Percentiles rank a stretch among this genome's conserved stretches.
Evolutionary conservation across 2,329 filamentous ascomycete genomes (phyloP).

Genomic region (Pseudogymnoascus sp.): DNA sequence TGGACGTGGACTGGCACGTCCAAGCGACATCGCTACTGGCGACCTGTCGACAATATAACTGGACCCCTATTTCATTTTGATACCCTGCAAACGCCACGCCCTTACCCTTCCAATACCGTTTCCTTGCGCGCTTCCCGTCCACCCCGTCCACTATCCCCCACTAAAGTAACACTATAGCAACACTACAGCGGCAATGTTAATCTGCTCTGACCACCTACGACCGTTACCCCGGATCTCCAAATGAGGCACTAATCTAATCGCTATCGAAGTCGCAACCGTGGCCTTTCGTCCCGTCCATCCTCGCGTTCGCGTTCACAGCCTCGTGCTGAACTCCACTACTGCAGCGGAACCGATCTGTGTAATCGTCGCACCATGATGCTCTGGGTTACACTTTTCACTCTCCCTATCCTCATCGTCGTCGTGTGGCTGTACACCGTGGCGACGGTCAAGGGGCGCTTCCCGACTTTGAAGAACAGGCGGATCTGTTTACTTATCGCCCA

Average conservation of each 20-base stretch:
- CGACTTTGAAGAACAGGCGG: conserved; percentile 68
- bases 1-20: not conserved
- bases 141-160: not conserved
- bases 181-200: conserved; percentile 1
- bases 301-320: conserved; percentile 4
- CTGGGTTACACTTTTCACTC: conserved; percentile 22
- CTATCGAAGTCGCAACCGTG: conserved; percentile 4
- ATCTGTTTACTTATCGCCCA: conserved; percentile 92
- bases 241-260: conserved; percentile 4
- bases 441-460: conserved; percentile 42
- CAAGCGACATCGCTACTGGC: not conserved
- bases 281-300: conserved; percentile 2
- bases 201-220: conserved; percentile 1
- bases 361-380: conserved; percentile 8
- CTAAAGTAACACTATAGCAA: not conserved
- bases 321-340: conserved; percentile 6
- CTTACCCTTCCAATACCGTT: not conserved
- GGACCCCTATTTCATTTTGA: not conserved
- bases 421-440: conserved; percentile 31
- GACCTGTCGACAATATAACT: not conserved
- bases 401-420: conserved; percentile 34
- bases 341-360: conserved; percentile 3
- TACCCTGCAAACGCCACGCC: conserved; percentile 2
- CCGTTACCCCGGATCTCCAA: not conserved
- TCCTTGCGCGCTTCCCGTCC: not conserved